Evolutionary conservation across 1,284 basidiomycete species (phyloP).

Genomic region (Cryptococcus jaspeensis): DNA sequence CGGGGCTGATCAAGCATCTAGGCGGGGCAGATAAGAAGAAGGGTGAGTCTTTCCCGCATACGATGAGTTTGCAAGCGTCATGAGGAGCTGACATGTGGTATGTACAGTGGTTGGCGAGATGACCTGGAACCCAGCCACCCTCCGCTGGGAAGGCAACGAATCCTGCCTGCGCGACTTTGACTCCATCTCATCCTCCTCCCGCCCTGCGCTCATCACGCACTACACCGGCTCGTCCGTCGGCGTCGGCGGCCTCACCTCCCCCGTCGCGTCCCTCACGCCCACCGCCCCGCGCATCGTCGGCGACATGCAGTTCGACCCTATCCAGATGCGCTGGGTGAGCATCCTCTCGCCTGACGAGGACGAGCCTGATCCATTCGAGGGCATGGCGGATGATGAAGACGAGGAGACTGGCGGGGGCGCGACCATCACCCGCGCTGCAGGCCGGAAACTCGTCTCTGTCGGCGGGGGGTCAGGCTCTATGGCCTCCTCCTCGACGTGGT

Average conservation of each 20-base stretch:
- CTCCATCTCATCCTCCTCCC: conserved; percentile 67
- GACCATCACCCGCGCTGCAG: conserved; percentile 59
- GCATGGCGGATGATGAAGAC: conserved; percentile 81
- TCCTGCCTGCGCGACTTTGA: conserved; percentile 86
- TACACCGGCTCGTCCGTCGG: conserved; percentile 70
- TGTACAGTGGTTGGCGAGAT: conserved; percentile 81
- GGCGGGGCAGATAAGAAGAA: conserved; percentile 69
- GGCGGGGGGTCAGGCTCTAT: conserved; percentile 5
- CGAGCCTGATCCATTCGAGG: conserved; percentile 88
- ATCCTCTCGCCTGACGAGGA: conserved; percentile 80
- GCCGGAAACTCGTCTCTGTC: conserved; percentile 30
- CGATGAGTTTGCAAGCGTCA: neutral
- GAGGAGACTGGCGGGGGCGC: conserved; percentile 65
- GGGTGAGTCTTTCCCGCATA: conserved; percentile 57
- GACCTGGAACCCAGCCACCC: conserved; percentile 87
- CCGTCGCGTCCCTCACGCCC: conserved; percentile 12
- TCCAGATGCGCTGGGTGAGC: conserved; percentile 90
- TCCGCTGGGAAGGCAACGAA: conserved; percentile 97
- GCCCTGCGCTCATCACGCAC: conserved; percentile 94
- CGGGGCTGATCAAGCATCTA: conserved; percentile 73
- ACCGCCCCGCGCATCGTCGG: conserved; percentile 69
- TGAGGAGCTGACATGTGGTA: neutral
- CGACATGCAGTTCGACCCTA: conserved; percentile 95
- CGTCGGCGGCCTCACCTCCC: conserved; percentile 56
- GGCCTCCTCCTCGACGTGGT: conserved; percentile 63